Percentiles rank a stretch among this genome's conserved stretches.
Evolutionary conservation across 2,329 filamentous ascomycete species (phyloP).

Genomic region (Sclerotinia sclerotiorum): DNA sequence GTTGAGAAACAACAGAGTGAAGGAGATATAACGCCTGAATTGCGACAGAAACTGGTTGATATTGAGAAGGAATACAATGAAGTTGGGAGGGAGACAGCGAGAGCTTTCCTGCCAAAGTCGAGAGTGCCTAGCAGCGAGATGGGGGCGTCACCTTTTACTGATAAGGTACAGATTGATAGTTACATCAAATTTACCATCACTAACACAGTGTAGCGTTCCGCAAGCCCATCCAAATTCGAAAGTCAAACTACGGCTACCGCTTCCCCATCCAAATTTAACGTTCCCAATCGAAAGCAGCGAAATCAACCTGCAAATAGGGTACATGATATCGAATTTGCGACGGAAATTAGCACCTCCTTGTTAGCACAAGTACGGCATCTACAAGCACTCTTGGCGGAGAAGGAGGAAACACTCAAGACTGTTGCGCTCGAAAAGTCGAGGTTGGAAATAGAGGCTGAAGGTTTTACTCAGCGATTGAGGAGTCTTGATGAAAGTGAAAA

Average conservation of each 20-base stretch:
- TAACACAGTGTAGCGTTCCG: constrained; percentile 55
- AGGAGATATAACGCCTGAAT: constrained; percentile 75
- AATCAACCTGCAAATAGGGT: constrained; percentile 87
- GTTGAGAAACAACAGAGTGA: constrained; percentile 76
- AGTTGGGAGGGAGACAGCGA: constrained; percentile 82
- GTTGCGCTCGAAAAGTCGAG: constrained; percentile 72
- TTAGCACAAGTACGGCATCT: constrained; percentile 91
- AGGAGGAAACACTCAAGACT: constrained; percentile 80
- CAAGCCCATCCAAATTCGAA: constrained; percentile 76
- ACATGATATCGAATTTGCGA: constrained; percentile 97
- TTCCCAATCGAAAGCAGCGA: constrained; percentile 82
- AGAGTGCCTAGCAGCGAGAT: constrained; percentile 71
- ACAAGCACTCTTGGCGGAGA: constrained; percentile 79
- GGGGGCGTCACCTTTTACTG: constrained; percentile 46
- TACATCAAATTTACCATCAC: constrained; percentile 24
- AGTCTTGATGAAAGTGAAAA: constrained; percentile 90
- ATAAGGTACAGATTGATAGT: constrained; percentile 45
- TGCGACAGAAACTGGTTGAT: constrained; percentile 78
- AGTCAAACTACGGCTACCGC: constrained; percentile 76
- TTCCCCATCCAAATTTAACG: constrained; percentile 85
- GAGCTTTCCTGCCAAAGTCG: constrained; percentile 84
- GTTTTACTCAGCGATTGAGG: constrained; percentile 75
- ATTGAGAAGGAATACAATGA: constrained; percentile 96
- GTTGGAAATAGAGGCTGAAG: constrained; percentile 79
- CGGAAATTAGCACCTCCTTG: constrained; percentile 92